Evolutionary conservation across 257 asterid species (phyloP), one percentile per base, ranked within the genome.

Genomic region (Sherardia arvensis): DNA sequence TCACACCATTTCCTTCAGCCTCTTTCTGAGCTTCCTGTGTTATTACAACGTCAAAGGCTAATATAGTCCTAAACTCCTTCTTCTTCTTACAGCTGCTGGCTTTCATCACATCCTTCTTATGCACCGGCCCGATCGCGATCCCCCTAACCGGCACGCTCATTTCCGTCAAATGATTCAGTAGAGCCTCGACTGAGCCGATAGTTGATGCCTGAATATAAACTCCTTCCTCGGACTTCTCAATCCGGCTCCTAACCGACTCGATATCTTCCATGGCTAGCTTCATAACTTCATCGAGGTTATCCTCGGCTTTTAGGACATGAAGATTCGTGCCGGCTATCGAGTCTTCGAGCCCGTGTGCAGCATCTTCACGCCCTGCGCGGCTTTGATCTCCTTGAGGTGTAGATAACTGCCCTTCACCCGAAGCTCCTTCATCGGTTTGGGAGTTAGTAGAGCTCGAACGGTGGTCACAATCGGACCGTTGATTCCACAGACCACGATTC

Each of bases 361-460:
- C 76, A 71, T 87, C 94, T 93, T 93, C 70, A 93, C 84, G 66
- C 96, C 97, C 87, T 82, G 91, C 45, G 97, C 96, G 76, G 96
- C 97, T 81, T 85, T 92, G 80, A 93, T 93, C 74, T 90, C 95
- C 80, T 83, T 93, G 73, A 84, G 94, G 68, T 90, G 96, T 77
- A 84, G 56, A 73, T 85, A 90, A 53, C 94, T 77, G 71, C 99
- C 99, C 99, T 93, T 93, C 71, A 93, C 96, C 38, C 97, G 84
- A 58, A 93, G 97, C 82, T 93, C 99, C 87, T 84, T 89, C 99
- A 93, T 93, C 12, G 99, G 99, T 77, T 93, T 94, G 71, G 99
- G 97, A 2, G 99, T 89, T 69, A 92, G 71, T 72, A 93, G 74
- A 7, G 99, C 99, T 79, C 99, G 84, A 65, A 93, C 90, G 21